Evolutionary conservation across 2,329 filamentous ascomycete species (phyloP).

Genomic region (Hypoxylon sp.): DNA sequence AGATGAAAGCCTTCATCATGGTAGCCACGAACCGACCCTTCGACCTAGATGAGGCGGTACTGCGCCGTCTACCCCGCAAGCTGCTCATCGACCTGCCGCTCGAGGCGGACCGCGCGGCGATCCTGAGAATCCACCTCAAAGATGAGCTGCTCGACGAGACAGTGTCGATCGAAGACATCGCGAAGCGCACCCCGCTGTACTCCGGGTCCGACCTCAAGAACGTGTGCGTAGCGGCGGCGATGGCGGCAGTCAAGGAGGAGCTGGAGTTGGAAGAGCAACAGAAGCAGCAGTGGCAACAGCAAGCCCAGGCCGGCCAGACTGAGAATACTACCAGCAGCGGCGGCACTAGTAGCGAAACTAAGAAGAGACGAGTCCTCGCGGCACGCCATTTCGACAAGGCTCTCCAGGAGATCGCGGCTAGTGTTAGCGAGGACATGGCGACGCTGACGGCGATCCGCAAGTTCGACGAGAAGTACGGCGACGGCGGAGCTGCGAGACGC

Average conservation of each 20-base stretch:
- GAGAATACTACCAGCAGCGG: slow-evolving; percentile 52
- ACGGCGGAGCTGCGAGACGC: slow-evolving; percentile 75
- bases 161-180: slow-evolving; percentile 73
- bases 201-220: slow-evolving; percentile 89
- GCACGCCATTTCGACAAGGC: slow-evolving; percentile 85
- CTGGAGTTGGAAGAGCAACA: slow-evolving; percentile 55
- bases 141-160: slow-evolving; percentile 71
- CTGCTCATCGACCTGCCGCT: slow-evolving; percentile 80
- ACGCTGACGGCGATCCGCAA: slow-evolving; percentile 87
- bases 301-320: slow-evolving; percentile 45
- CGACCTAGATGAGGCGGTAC: slow-evolving; percentile 89
- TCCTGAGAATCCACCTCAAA: slow-evolving; percentile 77
- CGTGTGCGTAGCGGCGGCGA: slow-evolving; percentile 81
- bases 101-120: slow-evolving; percentile 73
- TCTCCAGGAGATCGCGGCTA: slow-evolving; percentile 88
- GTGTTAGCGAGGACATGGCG: slow-evolving; percentile 93
- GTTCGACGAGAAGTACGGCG: slow-evolving; percentile 96
- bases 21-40: slow-evolving; percentile 96
- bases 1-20: slow-evolving; percentile 93
- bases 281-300: slow-evolving; percentile 7
- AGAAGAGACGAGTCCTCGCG: slow-evolving; percentile 74
- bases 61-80: slow-evolving; percentile 79
- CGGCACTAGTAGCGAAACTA: too few species aligned
- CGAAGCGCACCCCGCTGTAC: slow-evolving; percentile 78
- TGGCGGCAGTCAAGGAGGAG: slow-evolving; percentile 84